phyloP scores from a whole-genome alignment of 768 basidiomycete genomes.

The Kwoniella dejecticola region DNA sequence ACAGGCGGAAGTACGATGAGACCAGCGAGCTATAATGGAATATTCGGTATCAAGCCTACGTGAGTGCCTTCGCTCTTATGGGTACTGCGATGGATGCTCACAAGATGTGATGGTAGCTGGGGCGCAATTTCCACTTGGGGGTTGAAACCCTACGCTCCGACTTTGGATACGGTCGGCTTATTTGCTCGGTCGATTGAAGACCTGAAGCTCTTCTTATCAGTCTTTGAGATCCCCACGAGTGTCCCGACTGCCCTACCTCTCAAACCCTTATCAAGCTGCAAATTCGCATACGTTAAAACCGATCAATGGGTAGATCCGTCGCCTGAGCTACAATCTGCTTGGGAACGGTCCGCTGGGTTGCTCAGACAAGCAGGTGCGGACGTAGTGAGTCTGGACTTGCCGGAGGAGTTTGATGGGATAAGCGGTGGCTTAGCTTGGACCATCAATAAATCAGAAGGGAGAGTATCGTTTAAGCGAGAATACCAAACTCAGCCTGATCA shows the following conservation, averaged over 20 bases:
- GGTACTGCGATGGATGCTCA: background rate
- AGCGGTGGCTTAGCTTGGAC: background rate
- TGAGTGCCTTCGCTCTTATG: slow-evolving; percentile 8
- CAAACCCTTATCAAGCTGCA: slow-evolving; percentile 36
- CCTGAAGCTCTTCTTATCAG: slow-evolving; percentile 42
- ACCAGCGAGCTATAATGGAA: slow-evolving; percentile 52
- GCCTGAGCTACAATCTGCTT: slow-evolving; percentile 22
- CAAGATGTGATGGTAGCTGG: too few species aligned
- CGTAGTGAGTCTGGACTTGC: slow-evolving; percentile 48
- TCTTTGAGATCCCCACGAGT: slow-evolving; percentile 41
- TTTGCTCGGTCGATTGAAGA: slow-evolving; percentile 51
- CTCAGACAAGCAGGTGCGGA: slow-evolving; percentile 30
- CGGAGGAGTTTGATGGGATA: slow-evolving; percentile 35
- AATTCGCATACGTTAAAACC: slow-evolving; percentile 44
- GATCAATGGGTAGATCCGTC: slow-evolving; percentile 29
- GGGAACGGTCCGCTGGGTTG: slow-evolving; percentile 25
- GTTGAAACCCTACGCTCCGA: slow-evolving; percentile 41
- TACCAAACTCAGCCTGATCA: slow-evolving; percentile 27
- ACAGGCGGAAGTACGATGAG: slow-evolving; percentile 49
- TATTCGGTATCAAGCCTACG: slow-evolving; percentile 54
- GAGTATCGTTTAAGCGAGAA: slow-evolving; percentile 45
- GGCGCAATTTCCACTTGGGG: slow-evolving; percentile 50
- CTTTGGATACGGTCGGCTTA: slow-evolving; percentile 52
- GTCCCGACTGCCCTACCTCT: background rate
- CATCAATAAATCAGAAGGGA: slow-evolving; percentile 41